phyloP scores from a whole-genome alignment of 768 basidiomycete genomes.

The Hygrophoropsis aurantiaca region DNA sequence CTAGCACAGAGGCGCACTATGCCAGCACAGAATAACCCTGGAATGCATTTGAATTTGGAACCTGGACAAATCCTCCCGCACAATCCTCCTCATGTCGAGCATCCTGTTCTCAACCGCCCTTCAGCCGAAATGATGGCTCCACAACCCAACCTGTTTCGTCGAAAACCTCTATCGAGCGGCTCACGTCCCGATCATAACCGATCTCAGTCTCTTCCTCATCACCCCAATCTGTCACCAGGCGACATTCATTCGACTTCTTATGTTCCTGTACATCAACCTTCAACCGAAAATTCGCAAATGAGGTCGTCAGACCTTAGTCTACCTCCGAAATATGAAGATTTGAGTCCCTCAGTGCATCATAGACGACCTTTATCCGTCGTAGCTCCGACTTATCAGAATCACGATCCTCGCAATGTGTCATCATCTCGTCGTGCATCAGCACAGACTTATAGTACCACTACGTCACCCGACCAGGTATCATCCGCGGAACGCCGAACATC shows the following conservation, averaged over 20 bases:
- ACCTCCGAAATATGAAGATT: conserved; percentile 8
- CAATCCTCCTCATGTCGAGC: neutral
- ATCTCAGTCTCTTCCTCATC: conserved; percentile 12
- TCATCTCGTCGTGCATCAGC: conserved; percentile 9
- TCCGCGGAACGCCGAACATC: no score
- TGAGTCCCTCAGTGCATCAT: conserved; percentile 8
- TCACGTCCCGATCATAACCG: conserved; percentile 10
- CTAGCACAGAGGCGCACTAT: conserved; percentile 3
- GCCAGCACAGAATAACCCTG: conserved; percentile 11
- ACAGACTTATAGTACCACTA: no score
- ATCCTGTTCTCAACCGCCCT: neutral
- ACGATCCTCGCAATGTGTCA: conserved; percentile 6
- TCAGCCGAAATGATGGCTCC: conserved; percentile 1
- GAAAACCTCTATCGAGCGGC: conserved; percentile 2
- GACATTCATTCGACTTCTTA: neutral
- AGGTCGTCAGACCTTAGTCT: neutral
- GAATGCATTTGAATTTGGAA: conserved; percentile 48
- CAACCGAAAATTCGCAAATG: conserved; percentile 9
- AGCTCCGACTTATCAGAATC: conserved; percentile 23
- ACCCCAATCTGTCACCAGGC: neutral
- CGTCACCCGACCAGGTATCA: no score
- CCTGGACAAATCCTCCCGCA: conserved; percentile 59
- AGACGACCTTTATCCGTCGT: conserved; percentile 10
- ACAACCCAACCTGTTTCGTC: conserved; percentile 4
- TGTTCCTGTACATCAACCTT: conserved; percentile 14